Evolutionary conservation across 352 stramenopile species (phyloP), one percentile per base, ranked within the genome.

Genomic region (Phytophthora ohioensis): DNA sequence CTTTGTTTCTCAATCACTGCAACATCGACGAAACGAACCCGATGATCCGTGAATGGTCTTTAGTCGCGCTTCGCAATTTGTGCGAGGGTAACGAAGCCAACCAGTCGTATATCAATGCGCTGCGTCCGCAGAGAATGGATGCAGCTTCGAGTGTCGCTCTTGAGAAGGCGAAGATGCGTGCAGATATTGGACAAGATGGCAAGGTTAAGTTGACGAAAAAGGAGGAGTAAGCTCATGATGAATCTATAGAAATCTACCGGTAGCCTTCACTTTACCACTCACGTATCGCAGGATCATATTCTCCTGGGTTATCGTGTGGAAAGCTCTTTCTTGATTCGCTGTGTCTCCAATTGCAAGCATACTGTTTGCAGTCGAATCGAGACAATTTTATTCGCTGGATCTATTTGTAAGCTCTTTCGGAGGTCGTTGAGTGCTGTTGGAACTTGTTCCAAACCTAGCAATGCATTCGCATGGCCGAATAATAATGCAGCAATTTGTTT

Each of bases 1-100:
- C 80, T 27, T 74, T 97, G 30, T 87, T 98, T 60, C 83, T 98
- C 8, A 95, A 92, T 69, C 91, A 97, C 72, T 98, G 92, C 69
- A 96, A 94, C 71, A 82, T 97, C 8, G 91, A 98, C 61, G 87
- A 95, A 56, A 73, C 68, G 3, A 98, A 96, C 47, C 91, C 91
- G 13, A 68, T 98, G 59, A 80, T 98, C 31, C 90, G 91, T 15
- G 92, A 98, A 66, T 97, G 91, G 90, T 93, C 86, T 2, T 84
- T 98, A 36, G 87, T 98, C 4, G 88, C 91, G 35, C 54, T 98
- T 51, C 89, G 92, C 34, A 96, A 97, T 67, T 52, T 97, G 49
- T 97, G 91, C 54, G 92, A 97, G 55, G 90, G 88, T 5, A 94
- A 93, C 52, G 86, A 89, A 47, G 84, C 49, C 30, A 73, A 64